phyloP scores from a whole-genome alignment of 805 yeast species.

The Starmerella gropengiesseri region DNA sequence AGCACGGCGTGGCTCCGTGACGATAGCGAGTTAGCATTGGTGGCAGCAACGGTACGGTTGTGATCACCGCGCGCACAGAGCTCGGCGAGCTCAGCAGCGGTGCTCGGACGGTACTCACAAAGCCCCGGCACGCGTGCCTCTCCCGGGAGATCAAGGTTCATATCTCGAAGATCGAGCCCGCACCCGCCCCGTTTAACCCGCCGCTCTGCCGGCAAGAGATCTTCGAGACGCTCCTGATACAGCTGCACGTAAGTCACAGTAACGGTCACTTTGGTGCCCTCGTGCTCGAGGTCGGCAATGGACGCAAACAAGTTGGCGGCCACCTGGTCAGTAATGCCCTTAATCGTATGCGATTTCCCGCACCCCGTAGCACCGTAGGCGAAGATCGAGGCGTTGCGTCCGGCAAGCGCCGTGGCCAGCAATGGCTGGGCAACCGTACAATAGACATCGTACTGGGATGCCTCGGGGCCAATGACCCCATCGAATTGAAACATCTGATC shows the following conservation, averaged over 20 bases:
- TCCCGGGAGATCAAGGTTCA: conserved; percentile 46
- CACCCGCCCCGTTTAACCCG: conserved; percentile 10
- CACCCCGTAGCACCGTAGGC: conserved; percentile 97
- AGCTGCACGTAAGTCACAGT: conserved; percentile 57
- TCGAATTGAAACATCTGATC: conserved; percentile 57
- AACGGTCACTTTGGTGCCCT: conserved; percentile 36
- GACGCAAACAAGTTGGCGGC: conserved; percentile 58
- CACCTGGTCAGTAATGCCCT: conserved; percentile 69
- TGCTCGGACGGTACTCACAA: conserved; percentile 46
- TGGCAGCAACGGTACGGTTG: conserved; percentile 64
- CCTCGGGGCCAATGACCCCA: conserved; percentile 53
- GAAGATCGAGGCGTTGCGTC: conserved; percentile 81
- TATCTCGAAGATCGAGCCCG: conserved; percentile 37
- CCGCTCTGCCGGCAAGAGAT: conserved; percentile 51
- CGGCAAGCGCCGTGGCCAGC: conserved; percentile 65
- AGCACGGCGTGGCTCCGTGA: conserved; percentile 91
- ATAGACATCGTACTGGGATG: conserved; percentile 60
- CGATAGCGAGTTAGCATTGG: conserved; percentile 82
- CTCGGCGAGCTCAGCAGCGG: conserved; percentile 25
- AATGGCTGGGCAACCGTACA: conserved; percentile 56
- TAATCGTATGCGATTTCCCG: conserved; percentile 89
- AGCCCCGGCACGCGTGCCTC: conserved; percentile 61
- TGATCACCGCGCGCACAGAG: conserved; percentile 17
- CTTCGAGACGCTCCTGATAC: conserved; percentile 81
- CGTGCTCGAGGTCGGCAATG: neutral